Evolutionary conservation across 2,329 filamentous ascomycete genomes (phyloP).

Genomic region (Aureobasidium musti): DNA sequence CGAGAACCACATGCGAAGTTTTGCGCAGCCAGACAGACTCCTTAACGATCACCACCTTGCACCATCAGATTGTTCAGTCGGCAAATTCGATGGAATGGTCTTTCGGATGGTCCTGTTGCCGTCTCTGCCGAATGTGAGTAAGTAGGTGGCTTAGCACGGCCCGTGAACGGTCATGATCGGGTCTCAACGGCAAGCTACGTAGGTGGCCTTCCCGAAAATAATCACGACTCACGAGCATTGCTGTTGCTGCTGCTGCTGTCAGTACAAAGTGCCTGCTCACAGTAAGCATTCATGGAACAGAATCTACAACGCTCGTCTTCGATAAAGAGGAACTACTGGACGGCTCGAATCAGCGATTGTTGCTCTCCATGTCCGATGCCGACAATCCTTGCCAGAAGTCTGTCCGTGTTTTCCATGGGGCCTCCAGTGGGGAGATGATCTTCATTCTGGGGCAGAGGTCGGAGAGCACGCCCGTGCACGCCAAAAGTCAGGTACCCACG

Average conservation of each 20-base stretch:
- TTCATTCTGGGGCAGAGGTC: constrained; percentile 21
- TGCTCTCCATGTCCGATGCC: not conserved
- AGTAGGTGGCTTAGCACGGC: constrained; percentile 16
- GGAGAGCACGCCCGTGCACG: constrained; percentile 15
- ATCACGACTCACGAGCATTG: not conserved
- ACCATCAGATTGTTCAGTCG: constrained; percentile 3
- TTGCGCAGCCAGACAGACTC: not conserved
- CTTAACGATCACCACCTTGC: not conserved
- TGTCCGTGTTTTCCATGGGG: constrained; percentile 23
- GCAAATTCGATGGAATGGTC: not conserved
- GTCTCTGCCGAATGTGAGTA: constrained; percentile 6
- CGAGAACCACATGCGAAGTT: not conserved
- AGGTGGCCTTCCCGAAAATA: constrained; percentile 5
- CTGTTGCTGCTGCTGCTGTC: not conserved
- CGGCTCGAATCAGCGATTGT: not conserved
- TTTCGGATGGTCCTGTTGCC: not conserved
- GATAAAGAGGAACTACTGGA: not conserved
- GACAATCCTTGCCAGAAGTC: constrained; percentile 3
- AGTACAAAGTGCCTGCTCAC: not conserved
- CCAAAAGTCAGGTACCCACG: constrained; percentile 24
- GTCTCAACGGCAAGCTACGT: constrained; percentile 23
- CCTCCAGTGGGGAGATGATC: constrained; percentile 28
- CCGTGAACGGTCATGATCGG: constrained; percentile 16
- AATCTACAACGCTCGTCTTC: not conserved
- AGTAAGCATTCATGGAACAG: not conserved